Evolutionary conservation across 1,284 basidiomycete genomes (phyloP), one percentile per base, ranked within the genome.

Genomic region (Agroathelia rolfsii): DNA sequence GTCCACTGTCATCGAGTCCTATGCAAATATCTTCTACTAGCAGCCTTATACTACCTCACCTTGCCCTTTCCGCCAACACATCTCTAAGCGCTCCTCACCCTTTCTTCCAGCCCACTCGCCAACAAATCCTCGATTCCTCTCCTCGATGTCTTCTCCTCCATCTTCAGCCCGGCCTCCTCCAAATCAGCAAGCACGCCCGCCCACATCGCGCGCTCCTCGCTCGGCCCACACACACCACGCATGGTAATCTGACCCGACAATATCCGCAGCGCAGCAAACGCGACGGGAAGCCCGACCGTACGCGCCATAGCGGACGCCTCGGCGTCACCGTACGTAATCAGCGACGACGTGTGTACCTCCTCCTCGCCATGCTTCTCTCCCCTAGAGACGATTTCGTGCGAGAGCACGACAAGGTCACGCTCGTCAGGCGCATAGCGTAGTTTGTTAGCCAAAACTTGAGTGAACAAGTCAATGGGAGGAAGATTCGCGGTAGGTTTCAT

Each of bases 271-370:
- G 86, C 74, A 1, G 87, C 86, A 48, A 90, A 71, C 3, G 80
- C 88, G 11, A 89, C 71, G 0, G 88, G 89, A 24, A 88, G 58
- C 6, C 92, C 92, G 9, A 96, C 92, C 2, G 85, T 87, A 28
- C 78, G 69, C 8, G 88, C 76, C 93, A 96, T 96, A 2, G 89
- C 88, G 1, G 80, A 79, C 11, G 71, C 74, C 29, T 54, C 50
- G 1, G 66, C 48, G 9, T 70, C 72, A 0, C 88, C 90, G 44
- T 83, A 86, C 32, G 72, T 66, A 23, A 86, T 64, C 10, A 95
- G 56, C 14, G 75, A 72, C 3, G 86, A 86, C 6, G 78, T 84
- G 45, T 93, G 74, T 16, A 80, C 66, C 50, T 82, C 69, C 42
- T 65, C 60, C 13, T 57, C 49, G 11, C 40, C 31, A 3, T 37